Evolutionary conservation across 495 filamentous ascomycete genomes (phyloP), one percentile per base, ranked within the genome.

Genomic region (Neurospora tetrasperma): DNA sequence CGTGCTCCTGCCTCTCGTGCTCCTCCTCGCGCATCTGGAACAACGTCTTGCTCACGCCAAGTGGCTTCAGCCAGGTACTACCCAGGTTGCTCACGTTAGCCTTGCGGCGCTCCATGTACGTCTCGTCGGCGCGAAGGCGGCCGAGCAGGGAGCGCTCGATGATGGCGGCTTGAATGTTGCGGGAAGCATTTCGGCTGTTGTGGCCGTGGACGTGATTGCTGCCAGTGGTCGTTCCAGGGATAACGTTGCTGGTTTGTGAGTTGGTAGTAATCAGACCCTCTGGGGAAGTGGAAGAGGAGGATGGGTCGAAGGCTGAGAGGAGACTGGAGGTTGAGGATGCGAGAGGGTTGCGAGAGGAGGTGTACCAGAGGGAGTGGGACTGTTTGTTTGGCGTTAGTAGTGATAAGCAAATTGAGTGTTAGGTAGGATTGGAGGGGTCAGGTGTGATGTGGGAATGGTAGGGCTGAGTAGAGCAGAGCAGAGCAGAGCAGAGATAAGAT

Each of bases 1-100:
- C 86, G n/a, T 92, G 89, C 79, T 96, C 93, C 76, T 92, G 90
- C 46, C 89, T 85, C 83, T 96, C 93, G 23, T 90, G 88, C 38
- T 89, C 85, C 84, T 95, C 93, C 77, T 94, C 93, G 72, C 88
- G 89, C 79, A 92, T 84, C 71, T 91, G 91, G 74, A 92, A 87
- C 75, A 93, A 85, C 11, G 93, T 94, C 83, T 94, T 95, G 27
- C 85, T 73, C 46, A 93, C 86, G 10, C 93, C 93, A 0, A 91
- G 91, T 11, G 93, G 93, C 70, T 88, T 89, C 75, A 96, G 89
- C 93, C 93, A 96, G 39, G 87, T 88, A 75, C 84, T 87, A 70
- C 93, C 93, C 76, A 93, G 93, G 73, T 89, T 90, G 23, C 88
- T 86, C 46, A 94, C 90, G 76, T 91, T 90, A 31, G 86, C 83